These are phyloP conservation scores for Stenocarpella maydis DNA, from an alignment of 2,329 filamentous ascomycete species.

Conservation along the genomic window DNA sequence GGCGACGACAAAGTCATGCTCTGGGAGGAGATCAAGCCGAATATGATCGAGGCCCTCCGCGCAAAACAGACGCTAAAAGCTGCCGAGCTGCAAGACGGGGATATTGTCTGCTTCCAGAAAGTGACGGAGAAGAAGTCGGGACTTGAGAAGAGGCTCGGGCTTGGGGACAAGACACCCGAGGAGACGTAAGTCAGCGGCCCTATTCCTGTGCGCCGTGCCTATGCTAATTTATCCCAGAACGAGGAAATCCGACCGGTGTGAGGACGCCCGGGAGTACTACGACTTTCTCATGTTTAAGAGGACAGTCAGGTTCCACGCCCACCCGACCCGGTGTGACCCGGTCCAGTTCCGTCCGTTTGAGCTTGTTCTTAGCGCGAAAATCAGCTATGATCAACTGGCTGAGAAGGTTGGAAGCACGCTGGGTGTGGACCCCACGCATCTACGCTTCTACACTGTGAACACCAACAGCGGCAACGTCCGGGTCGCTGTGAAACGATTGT, in stretches of 20 bases:
- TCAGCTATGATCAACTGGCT: conserved; percentile 87
- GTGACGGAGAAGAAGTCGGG: conserved; percentile 58
- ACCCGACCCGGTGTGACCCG: conserved; percentile 63
- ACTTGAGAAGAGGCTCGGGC: conserved; percentile 49
- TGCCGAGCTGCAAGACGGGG: conserved; percentile 95
- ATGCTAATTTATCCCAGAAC: conserved; percentile 38
- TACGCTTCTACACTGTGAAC: conserved; percentile 91
- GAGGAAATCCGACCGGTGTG: conserved; percentile 60
- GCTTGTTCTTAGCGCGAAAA: conserved; percentile 84
- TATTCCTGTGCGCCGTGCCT: conserved; percentile 16
- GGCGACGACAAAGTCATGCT: conserved; percentile 71
- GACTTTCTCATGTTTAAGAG: conserved; percentile 90
- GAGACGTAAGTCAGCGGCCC: conserved; percentile 41
- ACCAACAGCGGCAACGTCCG: conserved; percentile 80
- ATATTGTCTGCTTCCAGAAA: conserved; percentile 94
- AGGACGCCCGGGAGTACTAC: conserved; percentile 87
- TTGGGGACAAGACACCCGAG: conserved; percentile 48
- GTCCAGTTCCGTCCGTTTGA: conserved; percentile 73
- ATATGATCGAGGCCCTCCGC: conserved; percentile 96
- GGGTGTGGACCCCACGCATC: conserved; percentile 80
- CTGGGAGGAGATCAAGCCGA: conserved; percentile 97
- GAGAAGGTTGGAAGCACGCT: conserved; percentile 84
- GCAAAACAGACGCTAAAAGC: conserved; percentile 87
- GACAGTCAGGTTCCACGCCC: conserved; percentile 79
- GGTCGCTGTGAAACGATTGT: conserved; percentile 73